These are phyloP conservation scores for Aegilops umbellulata DNA, from an alignment of 176 grass and related monocot species.

Conservation along the genomic window DNA sequence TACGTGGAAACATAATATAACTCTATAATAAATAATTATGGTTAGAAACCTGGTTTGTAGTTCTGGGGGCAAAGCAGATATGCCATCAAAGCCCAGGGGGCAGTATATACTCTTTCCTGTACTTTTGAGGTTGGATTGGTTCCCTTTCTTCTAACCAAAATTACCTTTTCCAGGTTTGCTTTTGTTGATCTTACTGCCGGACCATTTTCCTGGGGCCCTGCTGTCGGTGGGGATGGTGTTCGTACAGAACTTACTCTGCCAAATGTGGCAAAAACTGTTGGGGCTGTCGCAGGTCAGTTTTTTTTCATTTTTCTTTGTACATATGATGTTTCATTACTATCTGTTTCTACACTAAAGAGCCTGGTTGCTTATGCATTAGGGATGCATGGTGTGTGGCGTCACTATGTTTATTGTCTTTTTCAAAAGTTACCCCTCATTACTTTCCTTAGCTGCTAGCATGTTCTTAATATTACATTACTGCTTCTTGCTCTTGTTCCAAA, in stretches of 20 bases:
- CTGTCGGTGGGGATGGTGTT: slow-evolving; percentile 95
- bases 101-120: not conserved
- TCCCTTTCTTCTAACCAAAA: slow-evolving; percentile 23
- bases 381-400: not conserved
- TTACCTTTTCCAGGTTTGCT: slow-evolving; percentile 71
- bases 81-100: not conserved
- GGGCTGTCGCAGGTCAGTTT: slow-evolving; percentile 59
- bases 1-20: too few relatives aligned
- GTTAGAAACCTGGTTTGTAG: not conserved
- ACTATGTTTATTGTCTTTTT: not conserved
- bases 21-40: not conserved
- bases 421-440: not conserved
- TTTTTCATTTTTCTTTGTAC: not conserved
- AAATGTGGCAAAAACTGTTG: slow-evolving; percentile 80
- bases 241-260: slow-evolving; percentile 92
- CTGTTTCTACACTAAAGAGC: not conserved
- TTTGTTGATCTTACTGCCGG: slow-evolving; percentile 97
- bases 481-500: not conserved
- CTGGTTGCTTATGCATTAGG: not conserved
- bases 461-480: not conserved
- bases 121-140: slow-evolving; percentile 8
- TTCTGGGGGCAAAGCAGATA: not conserved
- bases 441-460: not conserved
- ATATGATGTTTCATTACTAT: slow-evolving; percentile 4
- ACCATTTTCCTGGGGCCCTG: slow-evolving; percentile 91